Evolutionary conservation across 495 filamentous ascomycete species (phyloP).

Genomic region (Parachaetomium inaequale): DNA sequence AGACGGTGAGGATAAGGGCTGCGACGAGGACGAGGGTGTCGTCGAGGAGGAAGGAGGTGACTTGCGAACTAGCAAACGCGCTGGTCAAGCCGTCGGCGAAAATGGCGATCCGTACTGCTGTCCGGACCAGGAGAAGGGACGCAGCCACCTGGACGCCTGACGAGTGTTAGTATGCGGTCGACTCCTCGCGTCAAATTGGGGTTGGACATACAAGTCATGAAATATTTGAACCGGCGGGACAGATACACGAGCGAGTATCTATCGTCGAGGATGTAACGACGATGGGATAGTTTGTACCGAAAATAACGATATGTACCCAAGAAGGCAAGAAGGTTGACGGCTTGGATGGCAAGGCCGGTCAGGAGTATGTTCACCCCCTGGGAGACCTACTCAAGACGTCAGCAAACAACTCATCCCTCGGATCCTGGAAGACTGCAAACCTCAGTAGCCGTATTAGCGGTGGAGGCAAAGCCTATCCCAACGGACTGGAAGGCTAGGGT

Average conservation of each 20-base stretch:
- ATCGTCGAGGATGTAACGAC: constrained; percentile 33
- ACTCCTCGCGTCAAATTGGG: not conserved
- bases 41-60: constrained; percentile 36
- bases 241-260: constrained; percentile 33
- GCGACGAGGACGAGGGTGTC: constrained; percentile 38
- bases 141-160: constrained; percentile 30
- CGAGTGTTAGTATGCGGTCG: constrained; percentile 1
- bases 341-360: constrained; percentile 39
- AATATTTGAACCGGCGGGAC: constrained; percentile 34
- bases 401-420: constrained; percentile 1
- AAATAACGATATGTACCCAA: constrained; percentile 33
- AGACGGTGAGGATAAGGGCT: constrained; percentile 25
- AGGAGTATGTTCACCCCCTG: constrained; percentile 34
- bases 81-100: constrained; percentile 29
- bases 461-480: constrained; percentile 30
- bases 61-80: constrained; percentile 28
- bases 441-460: constrained; percentile 15
- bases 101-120: constrained; percentile 34
- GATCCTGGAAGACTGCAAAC: constrained; percentile 13
- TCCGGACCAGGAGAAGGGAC: constrained; percentile 34
- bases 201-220: constrained; percentile 34
- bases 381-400: constrained; percentile 27
- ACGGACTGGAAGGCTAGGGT: constrained; percentile 37
- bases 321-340: constrained; percentile 33
- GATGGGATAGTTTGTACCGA: constrained; percentile 28